Evolutionary conservation across 2,329 filamentous ascomycete genomes (phyloP).

Genomic region (Septoria linicola): DNA sequence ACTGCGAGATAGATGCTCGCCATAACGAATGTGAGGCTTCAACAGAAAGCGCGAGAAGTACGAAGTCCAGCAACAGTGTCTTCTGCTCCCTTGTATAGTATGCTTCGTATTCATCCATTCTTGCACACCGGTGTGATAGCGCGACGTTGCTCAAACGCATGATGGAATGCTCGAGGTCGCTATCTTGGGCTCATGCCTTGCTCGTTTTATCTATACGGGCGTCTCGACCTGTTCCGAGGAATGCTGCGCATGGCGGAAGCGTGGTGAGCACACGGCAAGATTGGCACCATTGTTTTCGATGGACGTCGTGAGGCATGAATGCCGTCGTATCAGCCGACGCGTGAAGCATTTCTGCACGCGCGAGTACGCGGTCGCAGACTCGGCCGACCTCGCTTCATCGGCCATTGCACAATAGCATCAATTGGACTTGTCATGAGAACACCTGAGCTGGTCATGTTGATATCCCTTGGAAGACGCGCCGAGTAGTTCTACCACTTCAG

Average conservation of each 20-base stretch:
- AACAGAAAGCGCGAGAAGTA: background rate
- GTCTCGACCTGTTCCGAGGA: constrained; percentile 9
- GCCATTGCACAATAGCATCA: too few relatives aligned
- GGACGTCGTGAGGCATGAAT: background rate
- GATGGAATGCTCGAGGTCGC: constrained; percentile 8
- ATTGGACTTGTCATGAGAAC: too few relatives aligned
- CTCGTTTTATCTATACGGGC: background rate
- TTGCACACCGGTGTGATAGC: background rate
- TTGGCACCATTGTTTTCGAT: constrained; percentile 4
- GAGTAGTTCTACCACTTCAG: too few relatives aligned
- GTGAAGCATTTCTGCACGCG: too few relatives aligned
- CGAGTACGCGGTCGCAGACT: too few relatives aligned
- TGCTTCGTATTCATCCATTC: background rate
- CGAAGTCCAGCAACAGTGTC: background rate
- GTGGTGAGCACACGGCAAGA: background rate
- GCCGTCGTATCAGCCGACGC: too few relatives aligned
- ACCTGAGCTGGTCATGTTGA: too few relatives aligned
- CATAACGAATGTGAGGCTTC: background rate
- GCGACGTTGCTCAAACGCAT: constrained; percentile 4
- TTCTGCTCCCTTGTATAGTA: constrained; percentile 2
- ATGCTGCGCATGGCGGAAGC: constrained; percentile 8
- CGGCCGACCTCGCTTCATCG: too few relatives aligned
- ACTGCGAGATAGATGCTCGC: background rate
- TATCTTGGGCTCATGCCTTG: constrained; percentile 7
- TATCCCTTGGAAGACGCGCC: too few relatives aligned